Evolutionary conservation across 768 basidiomycete genomes (phyloP), one percentile per base, ranked within the genome.

Genomic region (Melanogaster broomeanus): DNA sequence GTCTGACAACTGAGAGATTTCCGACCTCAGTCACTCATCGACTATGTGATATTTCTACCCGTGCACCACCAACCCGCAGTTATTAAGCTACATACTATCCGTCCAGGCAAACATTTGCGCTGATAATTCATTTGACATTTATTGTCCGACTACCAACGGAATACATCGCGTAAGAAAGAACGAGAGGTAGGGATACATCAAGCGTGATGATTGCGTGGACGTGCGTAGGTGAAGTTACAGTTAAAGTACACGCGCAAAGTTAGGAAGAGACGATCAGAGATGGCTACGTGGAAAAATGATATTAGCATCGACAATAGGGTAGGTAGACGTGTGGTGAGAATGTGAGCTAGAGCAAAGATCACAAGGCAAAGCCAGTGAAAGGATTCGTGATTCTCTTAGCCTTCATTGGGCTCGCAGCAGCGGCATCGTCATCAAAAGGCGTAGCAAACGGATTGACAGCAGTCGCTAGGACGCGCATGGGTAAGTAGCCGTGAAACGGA

Each of bases 361-460:
- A 74, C 39, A 74, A 31, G 4, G 73, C 73, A 45, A 68, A 42
- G 12, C 62, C 68, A 7, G 62, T 45, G 55, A 83, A 84, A 2
- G 84, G 82, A 66, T 85, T 84, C 49, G 77, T 77, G 54, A 73
- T 72, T 59, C 77, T 79, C 72, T 76, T 78, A 53, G 68, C 61
- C 57, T 60, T 65, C 3, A 56, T 49, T 13, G 70, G 61, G 33
- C 57, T 56, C 42, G 58, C 62, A 31, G 74, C 66, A 30, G 60
- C 60, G 50, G 80, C 75, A 63, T 88, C 86, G 61, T 89, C 88
- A 65, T 90, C 89, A 67, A 90, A 90, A 8, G 89, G 88, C 45
- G 88, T 89, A 51, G 81, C 78, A 62, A 90, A 90, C 46, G 88
- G 88, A 62, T 81, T 66, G 41, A 61, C 54, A 41, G 53, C 27